Base-by-base conservation (phyloP, 2,329 filamentous ascomycete genomes). In the Fusarium falciforme region DNA sequence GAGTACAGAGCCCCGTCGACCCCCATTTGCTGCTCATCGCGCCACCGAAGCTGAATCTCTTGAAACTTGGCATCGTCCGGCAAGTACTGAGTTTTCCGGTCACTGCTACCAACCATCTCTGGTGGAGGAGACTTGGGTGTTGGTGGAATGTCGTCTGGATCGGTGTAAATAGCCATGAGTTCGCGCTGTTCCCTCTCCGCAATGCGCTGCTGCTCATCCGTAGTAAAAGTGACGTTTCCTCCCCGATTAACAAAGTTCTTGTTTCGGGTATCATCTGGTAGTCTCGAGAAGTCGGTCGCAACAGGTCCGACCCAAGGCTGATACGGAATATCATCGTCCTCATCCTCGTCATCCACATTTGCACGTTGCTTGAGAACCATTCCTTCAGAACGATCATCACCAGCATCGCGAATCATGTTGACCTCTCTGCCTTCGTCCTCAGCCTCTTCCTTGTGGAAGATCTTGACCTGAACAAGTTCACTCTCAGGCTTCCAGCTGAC, bases 301-400 rank as follows among this genome's bases (percentile, higher is more conserved):
- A 81, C 80, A 2, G 88, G 88, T 25, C 86, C 84, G 44, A 84
- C 79, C 87, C 90, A 89, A 60, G 89, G 83, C 62, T 86, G 84
- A 65, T 89, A 86, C 6, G 86, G 85, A 55, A 87, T 78, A 63
- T 90, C 88, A 27, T 89, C 88, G 1, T 92, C 89, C 12, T 91
- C 88, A 1, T 91, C 89, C 3, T 90, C 88, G 52, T 86, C 84
- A 31, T 86, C 85, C 9, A 86, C 83, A 54, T 79, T 71, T 22
- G 80, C 81, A n/a, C 87, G 85, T 72, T 87, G 86, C 76, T 91
- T 92, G 61, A 92, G 83, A 75, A 92, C 90, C 85, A 93, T 91
- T 58, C 93, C 92, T 78, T 94, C 93, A 6, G 90, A 91, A 59
- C 91, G 90, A 77, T 94, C 92, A 79, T 95, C 93, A 33, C 89